phyloP scores from a whole-genome alignment of 2,329 filamentous ascomycete genomes.

The Leptosphaerulina australis region DNA sequence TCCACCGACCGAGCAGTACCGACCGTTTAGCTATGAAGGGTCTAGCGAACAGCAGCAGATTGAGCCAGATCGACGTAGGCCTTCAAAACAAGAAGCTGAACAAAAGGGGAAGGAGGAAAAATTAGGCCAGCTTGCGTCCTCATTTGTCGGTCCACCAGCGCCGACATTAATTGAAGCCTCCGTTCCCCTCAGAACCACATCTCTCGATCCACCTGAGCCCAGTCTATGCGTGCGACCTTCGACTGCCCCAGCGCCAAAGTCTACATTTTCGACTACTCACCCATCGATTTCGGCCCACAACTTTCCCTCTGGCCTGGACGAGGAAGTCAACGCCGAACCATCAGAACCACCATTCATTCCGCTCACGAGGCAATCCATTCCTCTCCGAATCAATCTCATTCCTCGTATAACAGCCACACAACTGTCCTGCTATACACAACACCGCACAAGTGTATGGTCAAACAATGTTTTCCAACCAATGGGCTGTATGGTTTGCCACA shows the following conservation, averaged over 20 bases:
- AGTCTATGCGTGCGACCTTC: conserved; percentile 13
- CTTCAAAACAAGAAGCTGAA: background rate
- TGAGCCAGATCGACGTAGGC: background rate
- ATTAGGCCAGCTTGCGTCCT: background rate
- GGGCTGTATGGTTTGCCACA: conserved; percentile 46
- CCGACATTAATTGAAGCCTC: conserved; percentile 8
- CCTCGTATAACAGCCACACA: conserved; percentile 42
- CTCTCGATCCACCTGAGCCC: conserved; percentile 19
- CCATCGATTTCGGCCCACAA: background rate
- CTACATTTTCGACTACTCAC: conserved; percentile 1
- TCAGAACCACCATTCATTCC: conserved; percentile 25
- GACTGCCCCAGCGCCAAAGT: conserved; percentile 13
- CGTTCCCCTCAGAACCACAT: conserved; percentile 15
- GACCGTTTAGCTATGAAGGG: conserved; percentile 39
- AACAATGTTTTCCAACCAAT: conserved; percentile 43
- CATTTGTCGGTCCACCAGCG: background rate
- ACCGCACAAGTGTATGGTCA: conserved; percentile 36
- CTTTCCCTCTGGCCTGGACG: too few relatives aligned
- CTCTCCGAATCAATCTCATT: conserved; percentile 22
- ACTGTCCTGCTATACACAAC: conserved; percentile 41
- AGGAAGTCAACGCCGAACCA: background rate
- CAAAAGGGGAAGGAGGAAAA: background rate
- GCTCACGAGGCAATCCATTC: conserved; percentile 27
- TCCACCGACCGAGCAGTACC: conserved; percentile 21
- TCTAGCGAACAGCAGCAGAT: conserved; percentile 11